Conservation (phyloP, 768 basidiomycete genomes). For the Crucibulum laeve region DNA sequence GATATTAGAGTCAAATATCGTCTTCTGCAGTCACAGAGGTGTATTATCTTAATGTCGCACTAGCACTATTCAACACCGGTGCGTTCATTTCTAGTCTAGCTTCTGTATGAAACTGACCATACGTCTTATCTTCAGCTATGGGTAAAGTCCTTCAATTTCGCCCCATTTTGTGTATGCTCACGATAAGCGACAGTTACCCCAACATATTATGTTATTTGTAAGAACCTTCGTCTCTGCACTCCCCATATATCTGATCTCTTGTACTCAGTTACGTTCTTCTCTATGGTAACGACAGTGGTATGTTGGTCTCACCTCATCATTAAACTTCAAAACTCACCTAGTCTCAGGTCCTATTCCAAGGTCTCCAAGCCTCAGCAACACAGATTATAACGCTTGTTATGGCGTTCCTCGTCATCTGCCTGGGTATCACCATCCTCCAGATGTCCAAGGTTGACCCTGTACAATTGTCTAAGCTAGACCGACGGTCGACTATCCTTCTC, state of each 20-base stretch:
- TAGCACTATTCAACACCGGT: constrained; percentile 94
- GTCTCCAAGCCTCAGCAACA: constrained; percentile 69
- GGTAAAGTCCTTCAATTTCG: constrained; percentile 32
- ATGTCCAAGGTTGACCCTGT: constrained; percentile 92
- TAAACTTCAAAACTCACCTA: background rate
- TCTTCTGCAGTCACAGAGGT: constrained; percentile 70
- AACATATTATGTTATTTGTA: constrained; percentile 84
- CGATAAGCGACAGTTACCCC: constrained; percentile 63
- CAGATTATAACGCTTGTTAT: constrained; percentile 89
- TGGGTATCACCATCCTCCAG: constrained; percentile 93
- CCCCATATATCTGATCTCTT: background rate
- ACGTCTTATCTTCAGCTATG: constrained; percentile 46
- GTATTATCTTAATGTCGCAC: constrained; percentile 92
- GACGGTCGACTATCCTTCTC: constrained; percentile 85
- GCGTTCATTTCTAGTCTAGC: constrained; percentile 15
- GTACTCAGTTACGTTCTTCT: constrained; percentile 70
- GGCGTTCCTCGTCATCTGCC: constrained; percentile 87
- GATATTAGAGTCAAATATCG: constrained; percentile 9
- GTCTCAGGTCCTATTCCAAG: constrained; percentile 79
- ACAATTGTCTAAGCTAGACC: constrained; percentile 74
- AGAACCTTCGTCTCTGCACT: constrained; percentile 16
- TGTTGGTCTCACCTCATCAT: constrained; percentile 15
- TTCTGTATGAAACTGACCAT: constrained; percentile 5
- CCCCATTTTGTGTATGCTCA: constrained; percentile 12
- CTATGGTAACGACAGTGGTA: constrained; percentile 80